Evolutionary conservation across 441 rosid genomes (phyloP), one percentile per base, ranked within the genome.

Genomic region (Mallotus repandus): DNA sequence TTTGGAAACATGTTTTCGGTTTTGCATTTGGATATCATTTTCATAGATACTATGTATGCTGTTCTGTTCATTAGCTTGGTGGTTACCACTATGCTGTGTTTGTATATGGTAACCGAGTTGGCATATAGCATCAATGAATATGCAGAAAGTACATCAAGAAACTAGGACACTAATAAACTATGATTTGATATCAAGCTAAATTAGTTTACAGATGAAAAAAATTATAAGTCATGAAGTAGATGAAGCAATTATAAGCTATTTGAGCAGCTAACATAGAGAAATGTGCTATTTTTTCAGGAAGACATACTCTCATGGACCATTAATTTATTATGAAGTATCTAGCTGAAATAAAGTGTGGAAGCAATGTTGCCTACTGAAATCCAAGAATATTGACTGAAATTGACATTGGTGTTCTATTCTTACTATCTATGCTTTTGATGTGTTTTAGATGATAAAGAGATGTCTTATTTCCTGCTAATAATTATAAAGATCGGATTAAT

Each of bases 41-140:
- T 45, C 2, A 7, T 21, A 7, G 22, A 55, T 32, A 19, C 49
- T 57, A 25, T 48, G 21, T 57, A 13, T 48, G 61, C 19, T 67
- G 2, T 66, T 21, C 21, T 58, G 63, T 45, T 68, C 50, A 22
- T 55, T 70, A 29, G 29, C 46, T 59, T 53, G 2, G 29, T 64
- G 21, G 21, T 45, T 19, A 72, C 57, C 8, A 43, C 68, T 19
- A 55, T 68, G 54, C 35, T 45, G 67, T 66, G 22, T 68, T 76
- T 64, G 43, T 74, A 69, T 35, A 38, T 74, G 72, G 70, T 64
- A 48, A 71, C 69, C 64, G 54, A 70, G 68, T 77, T 66, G 41
- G 48, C 64, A 46, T 66, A 7, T 53, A 19, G 32, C 50, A 21
- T 61, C 5, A 21, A 57, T 49, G 50, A 16, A 66, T 22, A 18